Evolutionary conservation across 768 basidiomycete genomes (phyloP), one percentile per base, ranked within the genome.

Genomic region (Bullera alba): DNA sequence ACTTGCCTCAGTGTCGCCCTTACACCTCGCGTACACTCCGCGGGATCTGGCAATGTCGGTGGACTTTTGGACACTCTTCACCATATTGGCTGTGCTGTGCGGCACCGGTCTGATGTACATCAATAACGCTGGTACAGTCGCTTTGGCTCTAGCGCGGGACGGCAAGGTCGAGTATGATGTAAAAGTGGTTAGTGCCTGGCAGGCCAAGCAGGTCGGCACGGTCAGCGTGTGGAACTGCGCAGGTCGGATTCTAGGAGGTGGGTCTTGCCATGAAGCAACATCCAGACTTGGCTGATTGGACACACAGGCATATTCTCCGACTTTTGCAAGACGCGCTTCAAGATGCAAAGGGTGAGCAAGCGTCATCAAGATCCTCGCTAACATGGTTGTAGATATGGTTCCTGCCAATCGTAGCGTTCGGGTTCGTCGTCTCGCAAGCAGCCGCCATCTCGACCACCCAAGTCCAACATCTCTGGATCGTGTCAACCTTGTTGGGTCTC

Each of bases 31-130:
- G 2, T 49, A 55, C 45, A 50, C 56, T 1, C 63, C 63, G 1
- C 29, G 50, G 16, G 75, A 74, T 32, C 73, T 87, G 25, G 77
- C 79, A 65, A 65, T 60, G 48, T 76, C 76, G 21, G 37, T 63
- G 0, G 83, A 86, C 62, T 87, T 87, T 60, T 83, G 82, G 78
- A 61, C 85, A 15, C 58, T 86, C 17, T 80, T 79, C 47, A 44
- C 58, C 0, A 80, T 83, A 26, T 76, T 82, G 28, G 76, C 77
- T 0, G 71, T 84, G 23, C 72, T 86, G 57, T 80, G 81, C 48
- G 86, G 86, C 8, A 84, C 81, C 10, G 85, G 86, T 2, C 50
- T 87, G 32, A 86, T 85, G 83, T 87, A 83, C 62, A 89, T 90
- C 72, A 89, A 88, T 68, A 89, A 90, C 56, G 86, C 84, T n/a